phyloP scores from a whole-genome alignment of 768 basidiomycete genomes.

The Peribolospora kevripleyi region DNA sequence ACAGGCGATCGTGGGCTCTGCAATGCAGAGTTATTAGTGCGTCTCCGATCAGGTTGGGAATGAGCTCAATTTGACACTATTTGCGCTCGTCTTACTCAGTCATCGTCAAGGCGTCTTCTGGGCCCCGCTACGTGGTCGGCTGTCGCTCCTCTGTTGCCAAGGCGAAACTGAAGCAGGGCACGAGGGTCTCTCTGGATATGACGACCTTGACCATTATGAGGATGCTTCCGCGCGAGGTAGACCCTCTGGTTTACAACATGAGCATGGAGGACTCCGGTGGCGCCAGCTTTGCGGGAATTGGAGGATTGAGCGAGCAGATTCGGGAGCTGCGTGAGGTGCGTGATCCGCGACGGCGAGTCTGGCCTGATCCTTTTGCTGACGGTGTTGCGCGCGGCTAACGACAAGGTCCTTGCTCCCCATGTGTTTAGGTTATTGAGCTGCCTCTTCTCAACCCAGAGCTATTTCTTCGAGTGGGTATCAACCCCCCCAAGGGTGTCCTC shows the following conservation, averaged over 20 bases:
- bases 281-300: slow-evolving; percentile 86
- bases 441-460: slow-evolving; percentile 83
- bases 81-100: slow-evolving; percentile 24
- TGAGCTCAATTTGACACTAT: slow-evolving; percentile 13
- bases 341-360: neutral
- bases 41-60: no score
- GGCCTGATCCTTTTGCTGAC: neutral
- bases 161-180: slow-evolving; percentile 71
- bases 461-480: slow-evolving; percentile 85
- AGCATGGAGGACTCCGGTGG: slow-evolving; percentile 91
- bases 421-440: slow-evolving; percentile 64
- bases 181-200: slow-evolving; percentile 95
- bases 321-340: slow-evolving; percentile 77
- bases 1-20: no score
- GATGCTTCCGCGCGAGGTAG: slow-evolving; percentile 86
- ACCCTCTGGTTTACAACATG: slow-evolving; percentile 98
- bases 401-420: neutral
- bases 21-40: no score
- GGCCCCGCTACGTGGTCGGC: slow-evolving; percentile 93
- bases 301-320: slow-evolving; percentile 85
- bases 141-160: slow-evolving; percentile 82
- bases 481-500: slow-evolving; percentile 83
- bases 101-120: slow-evolving; percentile 95
- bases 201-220: slow-evolving; percentile 92
- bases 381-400: no score